A percentile compares a stretch with the other conserved stretches of the same genome.
These are phyloP conservation scores for Teratosphaeriaceae sp. DNA, from an alignment of 2,329 filamentous ascomycete species.

Conservation along the genomic window DNA sequence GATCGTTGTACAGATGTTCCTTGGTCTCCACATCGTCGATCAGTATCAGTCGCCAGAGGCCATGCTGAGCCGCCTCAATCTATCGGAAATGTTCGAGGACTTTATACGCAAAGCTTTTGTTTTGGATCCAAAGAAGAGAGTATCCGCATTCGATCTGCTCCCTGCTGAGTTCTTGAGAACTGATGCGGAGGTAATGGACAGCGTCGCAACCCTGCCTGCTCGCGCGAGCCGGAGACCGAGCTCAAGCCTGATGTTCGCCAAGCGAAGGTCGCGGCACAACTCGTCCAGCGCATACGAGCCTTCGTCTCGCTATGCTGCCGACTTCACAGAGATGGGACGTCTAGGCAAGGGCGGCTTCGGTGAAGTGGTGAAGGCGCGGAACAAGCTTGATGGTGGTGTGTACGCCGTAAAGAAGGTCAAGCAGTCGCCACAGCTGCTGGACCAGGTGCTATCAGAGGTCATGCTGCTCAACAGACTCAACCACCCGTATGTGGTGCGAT, in stretches of 20 bases:
- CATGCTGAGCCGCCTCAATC: slow-evolving; percentile 61
- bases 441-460: slow-evolving; percentile 78
- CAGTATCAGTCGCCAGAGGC: slow-evolving; percentile 73
- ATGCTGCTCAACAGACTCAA: slow-evolving; percentile 86
- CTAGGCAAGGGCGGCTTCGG: slow-evolving; percentile 93
- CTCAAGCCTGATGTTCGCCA: neutral
- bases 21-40: slow-evolving; percentile 69
- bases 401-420: slow-evolving; percentile 98
- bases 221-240: slow-evolving; percentile 1
- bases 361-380: slow-evolving; percentile 89
- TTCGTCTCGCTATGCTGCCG: slow-evolving; percentile 70
- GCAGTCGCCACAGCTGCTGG: slow-evolving; percentile 64
- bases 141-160: slow-evolving; percentile 69
- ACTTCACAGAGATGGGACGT: slow-evolving; percentile 84
- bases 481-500: slow-evolving; percentile 80
- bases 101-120: slow-evolving; percentile 80
- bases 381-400: slow-evolving; percentile 86
- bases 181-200: slow-evolving; percentile 37
- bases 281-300: slow-evolving; percentile 24
- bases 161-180: slow-evolving; percentile 51
- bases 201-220: slow-evolving; percentile 7
- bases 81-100: slow-evolving; percentile 72
- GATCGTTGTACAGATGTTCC: slow-evolving; percentile 87
- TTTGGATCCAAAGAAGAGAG: slow-evolving; percentile 70
- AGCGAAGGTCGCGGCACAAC: slow-evolving; percentile 22